Base-by-base conservation (phyloP, 495 filamentous ascomycete genomes). In the Penicillium daleae region DNA sequence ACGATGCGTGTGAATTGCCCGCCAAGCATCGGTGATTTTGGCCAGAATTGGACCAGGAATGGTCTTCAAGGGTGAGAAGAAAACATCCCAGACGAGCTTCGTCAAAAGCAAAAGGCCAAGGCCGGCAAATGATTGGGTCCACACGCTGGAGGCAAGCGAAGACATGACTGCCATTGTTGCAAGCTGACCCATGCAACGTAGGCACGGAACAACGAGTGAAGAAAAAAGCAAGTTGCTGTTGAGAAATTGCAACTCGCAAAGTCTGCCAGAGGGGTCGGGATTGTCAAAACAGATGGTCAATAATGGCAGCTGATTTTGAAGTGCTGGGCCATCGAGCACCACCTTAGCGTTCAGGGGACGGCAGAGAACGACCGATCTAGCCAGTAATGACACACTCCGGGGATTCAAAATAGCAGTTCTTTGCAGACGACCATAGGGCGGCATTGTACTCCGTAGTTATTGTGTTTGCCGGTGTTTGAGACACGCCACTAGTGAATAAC, bases 31-130 rank as follows among this genome's bases (percentile, higher is more conserved):
- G 1, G 79, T 80, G 35, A 80, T 50, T 42, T 65, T 71, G 19
- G 82, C 77, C 6, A 75, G 54, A 42, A 82, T 71, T 12, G 82
- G 82, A 2, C 82, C 82, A 0, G 82, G 82, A 31, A 85, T 71
- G 24, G 74, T 19, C 48, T 54, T 66, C 57, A 69, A 42, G 2
- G 60, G 60, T 13, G 66, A 66, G 27, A 66, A 35, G 21, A 63
- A 66, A 7, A 56, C 31, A 29, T 66, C 54, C 48, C 55, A 61
- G 21, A 59, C 32, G n/a, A 66, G 21, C 40, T 63, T 64, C 32
- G 50, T 61, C 56, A 61, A 19, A 21, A 63, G 27, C 39, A 66
- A 31, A 4, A 69, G 22, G 21, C 48, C 60, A 33, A 63, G 26
- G 15, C 57, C 35, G n/a, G 26, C 48, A 32, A 68, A 27, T 24